phyloP scores from a whole-genome alignment of 176 grass and related monocot species.

The Guadua angustifolia region DNA sequence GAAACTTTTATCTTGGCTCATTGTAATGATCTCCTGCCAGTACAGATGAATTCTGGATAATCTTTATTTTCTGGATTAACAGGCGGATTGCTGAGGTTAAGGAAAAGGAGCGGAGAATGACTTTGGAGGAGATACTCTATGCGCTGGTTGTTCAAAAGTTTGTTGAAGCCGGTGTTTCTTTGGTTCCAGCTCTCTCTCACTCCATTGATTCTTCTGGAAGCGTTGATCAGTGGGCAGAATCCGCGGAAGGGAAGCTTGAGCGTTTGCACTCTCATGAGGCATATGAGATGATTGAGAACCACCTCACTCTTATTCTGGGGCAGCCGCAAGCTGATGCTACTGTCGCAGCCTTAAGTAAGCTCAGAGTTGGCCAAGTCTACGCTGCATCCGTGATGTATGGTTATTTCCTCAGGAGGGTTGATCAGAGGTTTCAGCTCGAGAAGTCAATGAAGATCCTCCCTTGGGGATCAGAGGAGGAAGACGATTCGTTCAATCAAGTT shows the following conservation, averaged over 20 bases:
- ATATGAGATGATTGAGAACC: constrained; percentile 98
- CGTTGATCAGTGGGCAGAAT: constrained; percentile 59
- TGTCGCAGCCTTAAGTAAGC: constrained; percentile 89
- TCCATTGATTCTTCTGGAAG: constrained; percentile 61
- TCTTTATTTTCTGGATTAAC: constrained; percentile 37
- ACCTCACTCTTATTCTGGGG: constrained; percentile 87
- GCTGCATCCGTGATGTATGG: constrained; percentile 98
- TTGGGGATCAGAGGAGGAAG: constrained; percentile 67
- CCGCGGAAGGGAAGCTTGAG: constrained; percentile 71
- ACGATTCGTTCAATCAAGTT: constrained; percentile 58
- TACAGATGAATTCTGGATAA: constrained; percentile 24
- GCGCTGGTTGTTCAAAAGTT: constrained; percentile 95
- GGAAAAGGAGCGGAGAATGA: constrained; percentile 80
- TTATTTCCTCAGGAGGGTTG: constrained; percentile 95
- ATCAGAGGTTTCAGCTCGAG: constrained; percentile 94
- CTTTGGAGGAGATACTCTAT: constrained; percentile 94
- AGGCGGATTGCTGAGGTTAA: constrained; percentile 98
- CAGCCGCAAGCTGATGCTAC: constrained; percentile 66
- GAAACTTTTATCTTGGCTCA: background rate
- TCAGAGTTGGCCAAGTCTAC: constrained; percentile 91
- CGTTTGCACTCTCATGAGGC: constrained; percentile 73
- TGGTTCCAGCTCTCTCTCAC: constrained; percentile 71
- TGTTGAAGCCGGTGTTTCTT: constrained; percentile 77
- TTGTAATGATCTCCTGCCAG: constrained; percentile 6
- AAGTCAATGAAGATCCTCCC: constrained; percentile 89